Percentiles rank a stretch among this genome's conserved stretches.
Evolutionary conservation across 1,139 yeast species (phyloP).

Genomic region (Candida sanyaensis): DNA sequence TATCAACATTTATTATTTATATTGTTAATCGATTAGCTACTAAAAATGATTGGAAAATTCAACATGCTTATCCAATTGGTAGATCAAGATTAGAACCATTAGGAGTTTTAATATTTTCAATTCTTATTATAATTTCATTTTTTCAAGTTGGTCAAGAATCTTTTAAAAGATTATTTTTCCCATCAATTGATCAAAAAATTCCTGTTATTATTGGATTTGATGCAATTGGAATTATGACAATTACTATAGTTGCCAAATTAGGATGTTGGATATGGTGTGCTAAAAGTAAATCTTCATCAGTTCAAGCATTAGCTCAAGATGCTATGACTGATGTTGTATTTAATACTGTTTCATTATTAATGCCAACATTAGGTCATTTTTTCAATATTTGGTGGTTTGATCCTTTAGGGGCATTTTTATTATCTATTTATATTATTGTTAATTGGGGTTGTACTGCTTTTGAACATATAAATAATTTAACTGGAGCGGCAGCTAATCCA

Average conservation of each 20-base stretch:
- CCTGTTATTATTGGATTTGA: slow-evolving; percentile 53
- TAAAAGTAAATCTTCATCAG: slow-evolving; percentile 63
- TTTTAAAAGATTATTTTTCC: slow-evolving; percentile 32
- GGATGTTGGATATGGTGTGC: slow-evolving; percentile 69
- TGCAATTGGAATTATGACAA: slow-evolving; percentile 61
- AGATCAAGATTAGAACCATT: slow-evolving; percentile 74
- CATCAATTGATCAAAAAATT: slow-evolving; percentile 29
- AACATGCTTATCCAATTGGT: slow-evolving; percentile 64
- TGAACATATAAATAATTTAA: slow-evolving; percentile 72
- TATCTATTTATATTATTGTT: slow-evolving; percentile 61
- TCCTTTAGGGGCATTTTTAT: slow-evolving; percentile 67
- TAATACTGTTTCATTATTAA: slow-evolving; percentile 65
- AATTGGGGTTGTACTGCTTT: slow-evolving; percentile 68
- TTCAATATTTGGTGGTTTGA: slow-evolving; percentile 66
- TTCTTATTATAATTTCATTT: slow-evolving; percentile 71
- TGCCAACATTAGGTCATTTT: slow-evolving; percentile 63
- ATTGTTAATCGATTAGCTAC: slow-evolving; percentile 60
- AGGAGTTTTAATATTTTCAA: slow-evolving; percentile 73
- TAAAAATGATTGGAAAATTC: slow-evolving; percentile 52
- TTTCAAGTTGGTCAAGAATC: slow-evolving; percentile 74
- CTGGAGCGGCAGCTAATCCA: slow-evolving; percentile 71
- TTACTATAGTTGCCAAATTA: slow-evolving; percentile 62
- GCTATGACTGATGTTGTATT: slow-evolving; percentile 78
- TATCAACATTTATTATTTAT: slow-evolving; percentile 74
- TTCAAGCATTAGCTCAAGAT: slow-evolving; percentile 80